Conservation (phyloP, 2,329 filamentous ascomycete species). For the Aspergillus tanneri region DNA sequence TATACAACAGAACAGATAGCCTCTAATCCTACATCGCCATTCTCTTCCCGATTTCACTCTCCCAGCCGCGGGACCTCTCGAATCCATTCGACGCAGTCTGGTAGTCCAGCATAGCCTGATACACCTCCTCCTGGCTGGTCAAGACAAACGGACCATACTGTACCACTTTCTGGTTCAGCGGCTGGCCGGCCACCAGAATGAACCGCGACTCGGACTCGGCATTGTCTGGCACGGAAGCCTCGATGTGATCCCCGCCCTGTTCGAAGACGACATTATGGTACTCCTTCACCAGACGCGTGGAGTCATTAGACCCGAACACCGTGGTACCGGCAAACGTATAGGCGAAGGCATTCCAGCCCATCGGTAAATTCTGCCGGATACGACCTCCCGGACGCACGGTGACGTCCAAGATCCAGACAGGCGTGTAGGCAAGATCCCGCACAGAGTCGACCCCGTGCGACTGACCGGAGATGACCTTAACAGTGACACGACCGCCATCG, state of each 20-base stretch:
- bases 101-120: constrained; percentile 74
- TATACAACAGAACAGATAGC: not conserved
- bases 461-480: constrained; percentile 90
- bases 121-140: constrained; percentile 68
- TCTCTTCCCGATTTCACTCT: constrained; percentile 80
- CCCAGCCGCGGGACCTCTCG: constrained; percentile 74
- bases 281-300: constrained; percentile 43
- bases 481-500: constrained; percentile 69
- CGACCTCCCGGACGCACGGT: constrained; percentile 75
- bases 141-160: constrained; percentile 87
- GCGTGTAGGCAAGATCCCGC: constrained; percentile 89
- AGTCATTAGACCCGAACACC: constrained; percentile 55
- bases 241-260: constrained; percentile 71
- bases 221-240: constrained; percentile 65
- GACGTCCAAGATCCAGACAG: constrained; percentile 92
- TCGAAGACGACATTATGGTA: constrained; percentile 92
- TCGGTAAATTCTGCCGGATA: constrained; percentile 71
- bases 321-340: constrained; percentile 78
- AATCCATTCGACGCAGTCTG: constrained; percentile 74
- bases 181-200: constrained; percentile 73
- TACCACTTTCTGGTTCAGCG: constrained; percentile 75
- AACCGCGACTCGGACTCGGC: constrained; percentile 57
- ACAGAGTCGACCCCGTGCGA: constrained; percentile 81
- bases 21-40: constrained; percentile 52
- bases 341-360: constrained; percentile 84